phyloP scores from a whole-genome alignment of 768 basidiomycete genomes.

The Lyophyllum shimeji region DNA sequence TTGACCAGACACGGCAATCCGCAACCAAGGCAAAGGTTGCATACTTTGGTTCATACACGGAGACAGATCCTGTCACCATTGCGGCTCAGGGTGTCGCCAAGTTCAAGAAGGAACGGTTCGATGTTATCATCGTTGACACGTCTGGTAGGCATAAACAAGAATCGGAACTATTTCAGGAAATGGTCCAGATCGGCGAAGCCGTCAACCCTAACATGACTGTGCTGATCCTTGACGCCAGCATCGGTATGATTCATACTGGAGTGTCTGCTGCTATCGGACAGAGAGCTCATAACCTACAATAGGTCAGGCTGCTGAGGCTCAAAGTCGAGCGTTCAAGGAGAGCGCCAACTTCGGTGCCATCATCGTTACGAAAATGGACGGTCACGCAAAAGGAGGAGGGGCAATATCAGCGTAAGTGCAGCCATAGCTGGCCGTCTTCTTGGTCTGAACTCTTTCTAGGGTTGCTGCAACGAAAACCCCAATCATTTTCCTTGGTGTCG shows the following conservation, averaged over 20 bases:
- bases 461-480: conserved; percentile 99
- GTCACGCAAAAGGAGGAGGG: conserved; percentile 98
- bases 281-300: conserved; percentile 5
- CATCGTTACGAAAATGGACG: conserved; percentile 99
- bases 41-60: conserved; percentile 98
- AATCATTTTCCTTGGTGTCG: conserved; percentile 97
- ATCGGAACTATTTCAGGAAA: conserved; percentile 93
- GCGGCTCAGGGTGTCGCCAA: conserved; percentile 94
- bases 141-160: conserved; percentile 98
- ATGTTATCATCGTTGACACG: conserved; percentile 98
- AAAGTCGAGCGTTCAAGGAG: conserved; percentile 96
- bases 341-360: conserved; percentile 97
- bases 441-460: conserved; percentile 37
- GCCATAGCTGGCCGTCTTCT: not conserved
- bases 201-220: conserved; percentile 97
- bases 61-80: conserved; percentile 95
- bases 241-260: conserved; percentile 50
- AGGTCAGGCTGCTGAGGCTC: conserved; percentile 98
- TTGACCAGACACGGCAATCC: conserved; percentile 98
- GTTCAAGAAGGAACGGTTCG: conserved; percentile 98
- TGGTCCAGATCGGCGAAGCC: conserved; percentile 93
- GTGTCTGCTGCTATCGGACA: not conserved
- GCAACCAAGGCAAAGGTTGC: conserved; percentile 98
- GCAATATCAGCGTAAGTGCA: conserved; percentile 94
- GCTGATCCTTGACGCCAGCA: conserved; percentile 94